Conservation (phyloP, 441 rosid genomes). For the Adansonia madagascariensis region DNA sequence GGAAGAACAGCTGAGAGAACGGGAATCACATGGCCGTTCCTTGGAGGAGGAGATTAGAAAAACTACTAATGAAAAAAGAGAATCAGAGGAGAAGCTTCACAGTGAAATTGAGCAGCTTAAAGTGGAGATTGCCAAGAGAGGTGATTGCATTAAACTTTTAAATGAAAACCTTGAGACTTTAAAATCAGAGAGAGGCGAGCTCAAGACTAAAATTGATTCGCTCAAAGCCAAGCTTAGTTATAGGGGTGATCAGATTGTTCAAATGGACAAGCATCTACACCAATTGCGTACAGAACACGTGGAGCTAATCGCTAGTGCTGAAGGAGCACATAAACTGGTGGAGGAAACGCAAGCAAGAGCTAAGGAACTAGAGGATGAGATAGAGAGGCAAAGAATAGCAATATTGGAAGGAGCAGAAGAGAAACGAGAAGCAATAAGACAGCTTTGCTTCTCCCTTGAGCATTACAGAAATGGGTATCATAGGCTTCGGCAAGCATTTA, state of each 20-base stretch:
- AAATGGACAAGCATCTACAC: constrained; percentile 61
- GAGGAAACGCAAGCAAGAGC: constrained; percentile 43
- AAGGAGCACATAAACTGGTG: constrained; percentile 39
- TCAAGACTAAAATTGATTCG: constrained; percentile 28
- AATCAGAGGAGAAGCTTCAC: constrained; percentile 48
- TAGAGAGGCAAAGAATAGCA: constrained; percentile 52
- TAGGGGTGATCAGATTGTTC: constrained; percentile 45
- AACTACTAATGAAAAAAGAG: constrained; percentile 49
- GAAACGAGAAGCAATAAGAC: constrained; percentile 89
- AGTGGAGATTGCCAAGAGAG: constrained; percentile 43
- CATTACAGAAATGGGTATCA: constrained; percentile 66
- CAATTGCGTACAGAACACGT: constrained; percentile 63
- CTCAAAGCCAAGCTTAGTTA: constrained; percentile 46
- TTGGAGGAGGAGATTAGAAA: constrained; percentile 76
- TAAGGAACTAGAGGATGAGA: constrained; percentile 57
- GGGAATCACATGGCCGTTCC: constrained; percentile 67
- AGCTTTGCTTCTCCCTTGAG: constrained; percentile 77
- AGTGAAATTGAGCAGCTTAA: constrained; percentile 44
- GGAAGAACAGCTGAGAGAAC: constrained; percentile 60
- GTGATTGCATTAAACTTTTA: constrained; percentile 35
- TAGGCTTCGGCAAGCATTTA: constrained; percentile 54
- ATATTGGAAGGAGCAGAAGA: constrained; percentile 74
- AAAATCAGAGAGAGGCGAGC: constrained; percentile 41
- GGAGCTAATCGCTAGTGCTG: constrained; percentile 41
- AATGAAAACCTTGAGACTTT: constrained; percentile 37